Percentiles rank a stretch among this genome's conserved stretches.
phyloP scores from a whole-genome alignment of 2,329 filamentous ascomycete species.

The Chalara sp. region DNA sequence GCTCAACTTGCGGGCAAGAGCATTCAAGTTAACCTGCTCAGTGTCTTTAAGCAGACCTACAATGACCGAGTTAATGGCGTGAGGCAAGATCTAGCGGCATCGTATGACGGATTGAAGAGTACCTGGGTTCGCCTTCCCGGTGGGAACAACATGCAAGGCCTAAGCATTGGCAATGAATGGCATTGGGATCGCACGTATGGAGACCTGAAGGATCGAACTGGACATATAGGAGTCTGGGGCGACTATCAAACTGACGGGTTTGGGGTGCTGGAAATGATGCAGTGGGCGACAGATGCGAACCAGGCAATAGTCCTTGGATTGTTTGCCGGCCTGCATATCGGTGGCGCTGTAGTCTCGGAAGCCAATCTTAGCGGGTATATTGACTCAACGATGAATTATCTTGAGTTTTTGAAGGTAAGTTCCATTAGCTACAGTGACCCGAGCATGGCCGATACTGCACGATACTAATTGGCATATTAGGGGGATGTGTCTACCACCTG shows the following conservation, averaged over 20 bases:
- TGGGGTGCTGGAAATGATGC: neutral
- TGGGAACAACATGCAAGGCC: constrained; percentile 49
- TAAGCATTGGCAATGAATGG: constrained; percentile 31
- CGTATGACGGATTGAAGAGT: constrained; percentile 44
- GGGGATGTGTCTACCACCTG: no score
- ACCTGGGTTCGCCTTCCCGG: constrained; percentile 60
- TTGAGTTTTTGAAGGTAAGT: neutral
- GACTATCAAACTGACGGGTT: constrained; percentile 20
- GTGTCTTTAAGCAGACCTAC: constrained; percentile 53
- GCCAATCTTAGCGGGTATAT: neutral
- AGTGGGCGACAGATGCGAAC: neutral
- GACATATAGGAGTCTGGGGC: constrained; percentile 36
- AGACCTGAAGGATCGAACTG: constrained; percentile 26
- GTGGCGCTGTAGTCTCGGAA: neutral
- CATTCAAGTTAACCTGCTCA: constrained; percentile 49
- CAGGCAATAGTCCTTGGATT: neutral
- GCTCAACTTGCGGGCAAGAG: constrained; percentile 29
- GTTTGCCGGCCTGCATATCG: neutral
- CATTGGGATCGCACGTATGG: constrained; percentile 34
- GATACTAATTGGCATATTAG: no score
- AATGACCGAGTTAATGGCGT: constrained; percentile 50
- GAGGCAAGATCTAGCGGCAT: constrained; percentile 46
- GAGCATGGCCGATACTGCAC: no score
- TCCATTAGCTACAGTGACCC: no score
- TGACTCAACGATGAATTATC: neutral